A percentile compares a stretch with the other conserved stretches of the same genome.
These are phyloP conservation scores for Knufia fluminis DNA, from an alignment of 2,329 filamentous ascomycete genomes.

Conservation along the genomic window DNA sequence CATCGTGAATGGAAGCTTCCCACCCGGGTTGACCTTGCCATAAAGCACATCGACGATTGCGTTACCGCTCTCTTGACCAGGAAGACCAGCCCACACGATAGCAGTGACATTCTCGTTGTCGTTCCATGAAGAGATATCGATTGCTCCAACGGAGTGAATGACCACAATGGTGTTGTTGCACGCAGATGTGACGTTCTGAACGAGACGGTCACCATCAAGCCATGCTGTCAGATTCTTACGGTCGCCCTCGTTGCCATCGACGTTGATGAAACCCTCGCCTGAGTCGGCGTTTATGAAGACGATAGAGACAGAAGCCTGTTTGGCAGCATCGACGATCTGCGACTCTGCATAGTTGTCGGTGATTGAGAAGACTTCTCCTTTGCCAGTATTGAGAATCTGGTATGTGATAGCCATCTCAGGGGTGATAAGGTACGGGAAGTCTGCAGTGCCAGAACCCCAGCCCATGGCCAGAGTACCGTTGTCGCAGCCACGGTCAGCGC, in stretches of 20 bases:
- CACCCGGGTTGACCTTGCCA: conserved; percentile 50
- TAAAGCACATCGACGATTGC: conserved; percentile 65
- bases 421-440: conserved; percentile 56
- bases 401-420: conserved; percentile 57
- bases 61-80: conserved; percentile 67
- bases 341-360: conserved; percentile 48
- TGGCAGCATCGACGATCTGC: conserved; percentile 43
- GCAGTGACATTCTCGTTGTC: conserved; percentile 60
- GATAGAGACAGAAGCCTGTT: conserved; percentile 50
- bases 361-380: conserved; percentile 54
- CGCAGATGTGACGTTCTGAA: conserved; percentile 66
- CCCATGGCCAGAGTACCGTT: conserved; percentile 55
- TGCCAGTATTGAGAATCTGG: conserved; percentile 52
- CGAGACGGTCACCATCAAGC: conserved; percentile 69
- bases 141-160: conserved; percentile 75
- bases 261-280: conserved; percentile 76
- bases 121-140: conserved; percentile 58
- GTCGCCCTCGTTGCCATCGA: conserved; percentile 79
- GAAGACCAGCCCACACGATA: conserved; percentile 66
- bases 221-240: conserved; percentile 88
- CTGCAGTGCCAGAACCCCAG: conserved; percentile 49
- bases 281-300: conserved; percentile 85
- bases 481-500: conserved; percentile 55
- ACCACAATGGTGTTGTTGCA: conserved; percentile 89
- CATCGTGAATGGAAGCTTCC: conserved; percentile 54